Percentiles rank a stretch among this genome's conserved stretches.
Conservation (phyloP, 352 stramenopile genomes). For the Pythium sukuiense region DNA sequence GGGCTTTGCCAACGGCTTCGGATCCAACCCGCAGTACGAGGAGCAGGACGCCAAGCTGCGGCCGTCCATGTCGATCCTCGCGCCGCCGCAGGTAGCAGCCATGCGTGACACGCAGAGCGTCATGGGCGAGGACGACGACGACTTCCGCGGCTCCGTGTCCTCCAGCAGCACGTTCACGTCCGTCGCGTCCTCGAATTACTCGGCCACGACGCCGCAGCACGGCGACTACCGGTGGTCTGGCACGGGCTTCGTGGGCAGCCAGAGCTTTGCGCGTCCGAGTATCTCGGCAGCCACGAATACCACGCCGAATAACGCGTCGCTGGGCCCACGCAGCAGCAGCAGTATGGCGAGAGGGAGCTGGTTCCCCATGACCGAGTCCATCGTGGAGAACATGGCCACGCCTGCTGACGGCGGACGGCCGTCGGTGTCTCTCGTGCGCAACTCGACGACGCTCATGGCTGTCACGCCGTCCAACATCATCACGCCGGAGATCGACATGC, state of each 20-base stretch:
- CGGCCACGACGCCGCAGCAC: conserved; percentile 22
- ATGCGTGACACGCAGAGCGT: conserved; percentile 58
- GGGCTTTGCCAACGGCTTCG: conserved; percentile 73
- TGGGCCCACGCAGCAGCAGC: conserved; percentile 24
- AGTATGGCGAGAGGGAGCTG: conserved; percentile 47
- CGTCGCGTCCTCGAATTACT: conserved; percentile 42
- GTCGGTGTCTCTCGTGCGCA: conserved; percentile 32
- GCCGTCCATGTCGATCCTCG: conserved; percentile 66
- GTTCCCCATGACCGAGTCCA: conserved; percentile 48
- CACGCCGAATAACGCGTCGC: conserved; percentile 36
- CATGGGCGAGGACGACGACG: conserved; percentile 75
- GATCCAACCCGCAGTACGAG: conserved; percentile 69
- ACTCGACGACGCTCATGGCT: conserved; percentile 49
- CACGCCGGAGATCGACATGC: conserved; percentile 66
- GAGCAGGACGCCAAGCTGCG: conserved; percentile 53
- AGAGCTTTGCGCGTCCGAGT: conserved; percentile 55
- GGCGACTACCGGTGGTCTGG: conserved; percentile 81
- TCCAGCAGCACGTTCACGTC: conserved; percentile 65
- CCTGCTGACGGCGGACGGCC: conserved; percentile 24
- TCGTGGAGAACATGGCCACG: conserved; percentile 21
- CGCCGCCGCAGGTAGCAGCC: conserved; percentile 40
- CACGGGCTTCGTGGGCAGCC: conserved; percentile 71
- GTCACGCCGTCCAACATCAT: conserved; percentile 68
- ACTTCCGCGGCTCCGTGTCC: conserved; percentile 70
- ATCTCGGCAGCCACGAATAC: conserved; percentile 14